Evolutionary conservation across 2,329 filamentous ascomycete genomes (phyloP), one percentile per base, ranked within the genome.

Genomic region (Fusarium stilboides): DNA sequence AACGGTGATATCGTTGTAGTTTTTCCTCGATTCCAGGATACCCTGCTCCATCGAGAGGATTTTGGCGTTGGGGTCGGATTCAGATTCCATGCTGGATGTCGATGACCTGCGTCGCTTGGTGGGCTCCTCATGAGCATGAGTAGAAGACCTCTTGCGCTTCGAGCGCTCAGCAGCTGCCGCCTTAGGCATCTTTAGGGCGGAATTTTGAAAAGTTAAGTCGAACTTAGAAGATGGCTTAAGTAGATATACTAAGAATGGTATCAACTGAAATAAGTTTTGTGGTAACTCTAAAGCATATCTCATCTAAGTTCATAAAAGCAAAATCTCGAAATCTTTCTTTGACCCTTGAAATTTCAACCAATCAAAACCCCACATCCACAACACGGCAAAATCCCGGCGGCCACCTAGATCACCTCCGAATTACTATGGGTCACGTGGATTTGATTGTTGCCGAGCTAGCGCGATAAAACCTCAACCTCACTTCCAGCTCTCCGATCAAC

Each of bases 1-100:
- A 13, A 86, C 88, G 9, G 89, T 86, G 75, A 98, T 95, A 77
- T 97, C 94, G 84, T 97, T 97, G 85, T 97, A 97, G 80, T 97
- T 88, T 79, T 94, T 93, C 76, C 90, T 92, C 50, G 94, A 97
- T 79, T 96, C 91, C 65, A 94, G 81, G 57, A 98, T 94, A 59
- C 92, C 91, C 68, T 88, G 85, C 81, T 98, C 94, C 56, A 98
- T 86, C 55, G 88, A 82, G 42, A 95, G 81, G 62, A 97, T 92
- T 67, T 89, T 87, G 57, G 87, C 85, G 76, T 91, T 87, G 45
- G 83, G 78, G 75, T 89, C 81, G 42, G 79, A 77, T 53, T 84
- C 81, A 42, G 79, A 77, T 53, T 84, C 83, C 66, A 83, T 81
- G 66, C 84, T 81, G 74, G 81, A 80, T 79, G 81, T 80, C 65